A percentile compares a stretch with the other conserved stretches of the same genome.
phyloP scores from a whole-genome alignment of 176 grass and related monocot genomes.

The Avena eriantha region DNA sequence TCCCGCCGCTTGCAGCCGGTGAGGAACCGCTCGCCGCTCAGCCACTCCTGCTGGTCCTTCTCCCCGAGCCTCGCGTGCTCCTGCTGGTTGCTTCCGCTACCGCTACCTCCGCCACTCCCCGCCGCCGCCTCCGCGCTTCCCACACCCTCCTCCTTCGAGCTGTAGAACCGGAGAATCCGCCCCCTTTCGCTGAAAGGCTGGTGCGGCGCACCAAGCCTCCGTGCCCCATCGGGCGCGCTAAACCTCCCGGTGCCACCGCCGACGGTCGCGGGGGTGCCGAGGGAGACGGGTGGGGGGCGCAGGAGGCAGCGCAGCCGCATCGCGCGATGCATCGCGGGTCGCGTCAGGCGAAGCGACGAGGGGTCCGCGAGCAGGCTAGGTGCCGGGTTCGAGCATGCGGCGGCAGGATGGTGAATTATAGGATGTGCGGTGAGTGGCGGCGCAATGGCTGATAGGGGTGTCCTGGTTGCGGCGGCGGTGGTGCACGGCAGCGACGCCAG shows the following conservation, averaged over 20 bases:
- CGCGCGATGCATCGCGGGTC: slow-evolving; percentile 40
- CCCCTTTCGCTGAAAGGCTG: background rate
- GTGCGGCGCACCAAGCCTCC: slow-evolving; percentile 23
- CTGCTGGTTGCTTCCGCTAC: slow-evolving; percentile 33
- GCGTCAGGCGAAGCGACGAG: slow-evolving; percentile 30
- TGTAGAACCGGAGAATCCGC: slow-evolving; percentile 57
- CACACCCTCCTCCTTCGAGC: slow-evolving; percentile 74
- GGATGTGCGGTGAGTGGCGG: slow-evolving; percentile 8
- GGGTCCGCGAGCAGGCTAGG: slow-evolving; percentile 36
- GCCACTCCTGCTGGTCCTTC: slow-evolving; percentile 93
- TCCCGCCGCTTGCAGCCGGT: slow-evolving; percentile 73
- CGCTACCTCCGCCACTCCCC: slow-evolving; percentile 38
- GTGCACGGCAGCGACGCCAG: slow-evolving; percentile 10
- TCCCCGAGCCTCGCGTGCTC: slow-evolving; percentile 90
- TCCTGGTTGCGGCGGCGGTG: background rate
- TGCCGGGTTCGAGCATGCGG: slow-evolving; percentile 28
- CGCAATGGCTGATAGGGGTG: slow-evolving; percentile 15
- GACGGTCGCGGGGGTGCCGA: background rate
- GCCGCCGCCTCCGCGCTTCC: slow-evolving; percentile 55
- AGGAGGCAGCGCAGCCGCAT: slow-evolving; percentile 44
- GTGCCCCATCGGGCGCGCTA: background rate
- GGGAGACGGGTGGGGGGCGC: slow-evolving; percentile 12
- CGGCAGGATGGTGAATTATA: background rate
- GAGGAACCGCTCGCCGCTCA: slow-evolving; percentile 65
- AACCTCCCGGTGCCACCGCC: background rate